Evolutionary conservation across 2,329 filamentous ascomycete genomes (phyloP).

Genomic region (Paramyrothecium roridum): DNA sequence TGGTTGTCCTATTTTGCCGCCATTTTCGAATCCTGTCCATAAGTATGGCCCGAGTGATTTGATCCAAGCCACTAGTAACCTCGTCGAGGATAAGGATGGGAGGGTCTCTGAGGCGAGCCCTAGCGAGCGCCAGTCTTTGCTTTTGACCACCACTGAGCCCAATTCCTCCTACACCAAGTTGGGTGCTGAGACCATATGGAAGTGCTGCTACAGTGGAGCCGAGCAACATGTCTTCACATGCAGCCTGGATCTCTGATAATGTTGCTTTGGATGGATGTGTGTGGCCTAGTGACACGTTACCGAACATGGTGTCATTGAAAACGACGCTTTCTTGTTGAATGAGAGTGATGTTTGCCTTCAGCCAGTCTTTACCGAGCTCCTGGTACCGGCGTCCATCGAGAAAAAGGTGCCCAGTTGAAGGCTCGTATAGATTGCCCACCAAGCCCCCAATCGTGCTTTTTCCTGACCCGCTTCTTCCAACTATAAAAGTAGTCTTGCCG

Average conservation of each 20-base stretch:
- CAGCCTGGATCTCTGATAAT: constrained; percentile 53
- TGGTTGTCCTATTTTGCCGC: constrained; percentile 79
- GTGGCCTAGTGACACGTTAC: constrained; percentile 75
- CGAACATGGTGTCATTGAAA: constrained; percentile 76
- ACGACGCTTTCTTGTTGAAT: constrained; percentile 80
- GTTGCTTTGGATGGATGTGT: constrained; percentile 44
- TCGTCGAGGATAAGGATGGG: constrained; percentile 85
- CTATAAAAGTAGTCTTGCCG: constrained; percentile 72
- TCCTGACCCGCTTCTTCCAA: constrained; percentile 85
- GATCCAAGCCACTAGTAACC: constrained; percentile 80
- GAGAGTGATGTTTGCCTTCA: constrained; percentile 73
- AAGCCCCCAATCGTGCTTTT: constrained; percentile 87
- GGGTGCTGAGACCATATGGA: constrained; percentile 68
- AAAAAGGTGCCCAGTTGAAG: constrained; percentile 60
- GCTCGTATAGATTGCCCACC: constrained; percentile 73
- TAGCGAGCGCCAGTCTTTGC: constrained; percentile 76
- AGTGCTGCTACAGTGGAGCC: constrained; percentile 64
- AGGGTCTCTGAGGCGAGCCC: constrained; percentile 73
- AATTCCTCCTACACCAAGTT: constrained; percentile 66
- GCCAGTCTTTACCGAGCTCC: constrained; percentile 65
- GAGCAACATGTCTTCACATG: constrained; percentile 66
- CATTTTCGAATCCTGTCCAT: constrained; percentile 75
- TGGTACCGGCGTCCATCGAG: constrained; percentile 65
- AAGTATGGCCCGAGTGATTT: constrained; percentile 62
- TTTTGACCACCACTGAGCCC: constrained; percentile 80